Evolutionary conservation across 1,284 basidiomycete genomes (phyloP).

Genomic region (Amylostereum areolatum): DNA sequence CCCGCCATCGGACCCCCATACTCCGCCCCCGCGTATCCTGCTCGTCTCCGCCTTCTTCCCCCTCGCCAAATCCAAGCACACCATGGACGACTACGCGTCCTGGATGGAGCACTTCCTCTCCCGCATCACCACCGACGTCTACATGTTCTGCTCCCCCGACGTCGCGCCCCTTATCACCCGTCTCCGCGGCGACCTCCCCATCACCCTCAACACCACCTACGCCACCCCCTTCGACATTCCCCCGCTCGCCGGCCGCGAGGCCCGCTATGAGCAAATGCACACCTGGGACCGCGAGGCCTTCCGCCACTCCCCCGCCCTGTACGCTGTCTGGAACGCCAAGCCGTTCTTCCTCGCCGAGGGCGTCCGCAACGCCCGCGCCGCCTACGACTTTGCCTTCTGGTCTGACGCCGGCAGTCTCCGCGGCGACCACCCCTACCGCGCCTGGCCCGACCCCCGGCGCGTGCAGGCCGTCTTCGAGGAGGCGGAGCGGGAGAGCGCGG

Average conservation of each 20-base stretch:
- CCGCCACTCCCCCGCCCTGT: constrained; percentile 39
- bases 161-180: constrained; percentile 28
- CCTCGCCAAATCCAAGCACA: constrained; percentile 41
- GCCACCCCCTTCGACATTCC: constrained; percentile 40
- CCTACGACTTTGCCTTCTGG: constrained; percentile 49
- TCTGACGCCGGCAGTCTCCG: constrained; percentile 46
- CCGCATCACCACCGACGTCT: constrained; percentile 38
- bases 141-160: constrained; percentile 43
- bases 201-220: constrained; percentile 41
- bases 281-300: constrained; percentile 34
- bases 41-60: constrained; percentile 50
- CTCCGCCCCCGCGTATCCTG: constrained; percentile 23
- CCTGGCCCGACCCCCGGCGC: constrained; percentile 38
- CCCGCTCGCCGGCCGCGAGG: constrained; percentile 28
- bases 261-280: constrained; percentile 36
- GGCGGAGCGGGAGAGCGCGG: constrained; percentile 14
- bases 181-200: constrained; percentile 25
- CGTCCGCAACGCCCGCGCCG: constrained; percentile 22
- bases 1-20: too few species aligned
- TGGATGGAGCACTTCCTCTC: constrained; percentile 21
- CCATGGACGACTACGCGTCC: constrained; percentile 12
- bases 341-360: constrained; percentile 41
- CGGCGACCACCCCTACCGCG: constrained; percentile 28
- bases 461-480: constrained; percentile 35
- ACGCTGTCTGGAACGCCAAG: constrained; percentile 49